Evolutionary conservation across 1,139 yeast genomes (phyloP), one percentile per base, ranked within the genome.

Genomic region (Candida sanyaensis): DNA sequence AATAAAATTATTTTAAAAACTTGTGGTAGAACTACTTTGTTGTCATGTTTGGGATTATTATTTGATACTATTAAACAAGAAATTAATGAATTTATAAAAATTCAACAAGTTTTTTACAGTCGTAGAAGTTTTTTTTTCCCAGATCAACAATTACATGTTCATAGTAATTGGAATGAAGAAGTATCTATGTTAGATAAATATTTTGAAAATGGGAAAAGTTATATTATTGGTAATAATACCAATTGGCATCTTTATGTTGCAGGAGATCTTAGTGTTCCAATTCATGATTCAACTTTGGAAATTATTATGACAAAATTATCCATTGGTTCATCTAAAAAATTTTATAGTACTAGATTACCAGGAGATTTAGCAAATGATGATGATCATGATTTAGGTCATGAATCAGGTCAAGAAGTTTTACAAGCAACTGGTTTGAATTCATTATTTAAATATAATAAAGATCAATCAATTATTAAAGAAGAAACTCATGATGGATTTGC

Each of bases 61-160:
- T 80, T 87, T 55, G 78, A 79, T 40, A 66, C 81, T 26, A 80
- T 86, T 10, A 53, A 52, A 28, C 42, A 44, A 8, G 33, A 41
- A 29, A 34, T 11, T 45, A 24, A 44, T 59, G 43, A 46, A 62
- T n/a, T 53, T 71, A 44, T 49, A 58, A n/a, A 51, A 38, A 84
- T 90, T 39, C 78, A 78, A 69, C 81, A 88, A 57, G 84, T 90
- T 10, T 91, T 92, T 60, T 93, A 93, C 69, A 91, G 97, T 2
- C 82, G 97, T 65, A 84, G 96, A 65, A 80, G 90, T 36, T 92
- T 91, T 67, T 86, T 92, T 93, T 93, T 92, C 64, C 99, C 99
- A 10, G 84, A 85, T 38, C 83, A 79, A 59, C 99, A 93, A 69
- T 75, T 79, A 44, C 83, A 84, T 51, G 86, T 96, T 46, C 98